A percentile compares a stretch with the other conserved stretches of the same genome.
Evolutionary conservation across 306 rosid genomes (phyloP).

Genomic region (Rosa persica): DNA sequence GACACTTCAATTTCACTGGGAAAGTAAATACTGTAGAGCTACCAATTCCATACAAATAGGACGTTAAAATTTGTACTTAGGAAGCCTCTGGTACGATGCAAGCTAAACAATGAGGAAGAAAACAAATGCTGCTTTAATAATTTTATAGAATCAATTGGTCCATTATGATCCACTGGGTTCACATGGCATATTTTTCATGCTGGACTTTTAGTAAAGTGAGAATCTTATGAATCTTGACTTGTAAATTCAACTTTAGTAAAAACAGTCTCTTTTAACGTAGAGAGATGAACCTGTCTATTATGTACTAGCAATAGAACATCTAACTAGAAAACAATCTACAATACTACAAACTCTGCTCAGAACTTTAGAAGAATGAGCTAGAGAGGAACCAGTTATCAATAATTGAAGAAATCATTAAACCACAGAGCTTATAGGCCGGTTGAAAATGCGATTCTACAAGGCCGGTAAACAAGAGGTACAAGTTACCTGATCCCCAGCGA

Average conservation of each 20-base stretch:
- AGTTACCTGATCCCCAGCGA: conserved; percentile 86
- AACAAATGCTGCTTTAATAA: background rate
- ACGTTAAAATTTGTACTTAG: background rate
- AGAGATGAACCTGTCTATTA: background rate
- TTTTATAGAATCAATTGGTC: background rate
- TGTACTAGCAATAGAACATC: background rate
- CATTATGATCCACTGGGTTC: background rate
- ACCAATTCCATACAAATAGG: background rate
- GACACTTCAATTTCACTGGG: background rate
- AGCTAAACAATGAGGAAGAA: background rate
- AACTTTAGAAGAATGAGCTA: background rate
- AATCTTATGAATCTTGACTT: background rate
- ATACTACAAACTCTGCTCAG: background rate
- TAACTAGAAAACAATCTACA: background rate
- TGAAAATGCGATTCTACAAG: background rate
- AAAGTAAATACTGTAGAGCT: background rate
- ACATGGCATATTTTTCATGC: background rate
- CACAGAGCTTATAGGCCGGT: background rate
- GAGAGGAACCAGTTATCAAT: background rate
- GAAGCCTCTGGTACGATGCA: background rate
- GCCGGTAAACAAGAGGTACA: background rate
- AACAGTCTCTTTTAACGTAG: background rate
- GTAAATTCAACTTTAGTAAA: background rate
- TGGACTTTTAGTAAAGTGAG: background rate
- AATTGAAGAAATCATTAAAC: background rate